A percentile compares a stretch with the other conserved stretches of the same genome.
Evolutionary conservation across 495 filamentous ascomycete species (phyloP).

Genomic region (Platismatia glauca): DNA sequence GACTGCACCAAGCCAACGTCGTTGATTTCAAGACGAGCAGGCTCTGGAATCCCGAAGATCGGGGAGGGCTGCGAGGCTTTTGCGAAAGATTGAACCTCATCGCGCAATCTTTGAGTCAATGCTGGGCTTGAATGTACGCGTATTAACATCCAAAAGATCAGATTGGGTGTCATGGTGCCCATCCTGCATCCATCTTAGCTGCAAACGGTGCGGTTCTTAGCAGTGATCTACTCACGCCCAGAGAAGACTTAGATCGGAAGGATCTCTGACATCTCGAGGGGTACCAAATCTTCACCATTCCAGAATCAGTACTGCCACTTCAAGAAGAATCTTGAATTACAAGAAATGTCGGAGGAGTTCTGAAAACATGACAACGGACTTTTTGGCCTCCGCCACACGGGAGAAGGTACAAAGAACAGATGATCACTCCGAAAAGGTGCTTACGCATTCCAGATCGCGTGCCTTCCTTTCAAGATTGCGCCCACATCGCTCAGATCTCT

Average conservation of each 20-base stretch:
- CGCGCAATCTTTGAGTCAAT: slow-evolving; percentile 40
- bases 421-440: background rate
- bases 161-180: slow-evolving; percentile 41
- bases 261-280: slow-evolving; percentile 29
- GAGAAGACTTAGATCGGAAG: slow-evolving; percentile 36
- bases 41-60: slow-evolving; percentile 46
- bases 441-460: slow-evolving; percentile 28
- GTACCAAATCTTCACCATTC: slow-evolving; percentile 24
- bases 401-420: background rate
- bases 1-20: slow-evolving; percentile 35
- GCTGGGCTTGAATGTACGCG: slow-evolving; percentile 41
- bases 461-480: slow-evolving; percentile 38
- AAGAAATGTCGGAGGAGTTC: background rate
- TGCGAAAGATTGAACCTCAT: slow-evolving; percentile 43
- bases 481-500: slow-evolving; percentile 48
- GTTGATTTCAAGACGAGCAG: slow-evolving; percentile 42
- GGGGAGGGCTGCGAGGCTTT: slow-evolving; percentile 37
- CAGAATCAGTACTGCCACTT: background rate
- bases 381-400: background rate
- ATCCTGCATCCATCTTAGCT: background rate
- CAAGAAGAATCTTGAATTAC: background rate
- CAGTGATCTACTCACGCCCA: slow-evolving; percentile 33
- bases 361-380: no score
- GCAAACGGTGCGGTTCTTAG: background rate
- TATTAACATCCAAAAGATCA: slow-evolving; percentile 49